A percentile compares a stretch with the other conserved stretches of the same genome.
Evolutionary conservation across 2,329 filamentous ascomycete species (phyloP).

Genomic region (Fusarium fracticaudum): DNA sequence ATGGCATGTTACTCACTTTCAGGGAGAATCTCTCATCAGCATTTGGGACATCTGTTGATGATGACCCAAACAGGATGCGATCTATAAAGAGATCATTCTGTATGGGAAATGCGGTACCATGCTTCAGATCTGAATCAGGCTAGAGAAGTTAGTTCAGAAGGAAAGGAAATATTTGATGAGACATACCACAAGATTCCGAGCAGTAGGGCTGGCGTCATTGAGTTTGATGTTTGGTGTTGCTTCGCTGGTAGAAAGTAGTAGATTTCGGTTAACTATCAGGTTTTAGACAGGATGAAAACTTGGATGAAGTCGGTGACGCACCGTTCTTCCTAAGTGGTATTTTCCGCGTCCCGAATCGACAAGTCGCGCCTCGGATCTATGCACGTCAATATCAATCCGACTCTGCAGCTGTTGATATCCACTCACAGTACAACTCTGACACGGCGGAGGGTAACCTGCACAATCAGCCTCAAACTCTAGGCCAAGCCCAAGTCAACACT

Average conservation of each 20-base stretch:
- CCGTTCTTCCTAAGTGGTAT: constrained; percentile 34
- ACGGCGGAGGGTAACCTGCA: constrained; percentile 34
- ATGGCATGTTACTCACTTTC: constrained; percentile 3
- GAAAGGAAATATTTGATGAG: fast-evolving
- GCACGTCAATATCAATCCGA: not conserved
- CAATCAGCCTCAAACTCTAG: not conserved
- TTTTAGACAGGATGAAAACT: not conserved
- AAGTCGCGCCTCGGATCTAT: constrained; percentile 15
- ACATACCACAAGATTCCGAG: not conserved
- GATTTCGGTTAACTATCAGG: not conserved
- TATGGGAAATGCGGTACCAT: fast-evolving
- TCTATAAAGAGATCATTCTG: constrained; percentile 25
- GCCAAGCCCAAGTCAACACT: not conserved
- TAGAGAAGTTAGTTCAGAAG: fast-evolving
- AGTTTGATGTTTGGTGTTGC: fast-evolving
- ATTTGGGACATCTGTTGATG: not conserved
- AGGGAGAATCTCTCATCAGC: constrained; percentile 18
- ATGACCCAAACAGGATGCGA: constrained; percentile 7
- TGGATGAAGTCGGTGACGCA: not conserved
- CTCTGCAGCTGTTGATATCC: too few relatives aligned
- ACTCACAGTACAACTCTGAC: constrained; percentile 29
- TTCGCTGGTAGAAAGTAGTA: not conserved
- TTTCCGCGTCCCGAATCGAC: constrained; percentile 33
- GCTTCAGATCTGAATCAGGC: not conserved
- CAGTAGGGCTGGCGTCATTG: not conserved